Evolutionary conservation across 805 yeast genomes (phyloP), one percentile per base, ranked within the genome.

Genomic region (Candida maesae): DNA sequence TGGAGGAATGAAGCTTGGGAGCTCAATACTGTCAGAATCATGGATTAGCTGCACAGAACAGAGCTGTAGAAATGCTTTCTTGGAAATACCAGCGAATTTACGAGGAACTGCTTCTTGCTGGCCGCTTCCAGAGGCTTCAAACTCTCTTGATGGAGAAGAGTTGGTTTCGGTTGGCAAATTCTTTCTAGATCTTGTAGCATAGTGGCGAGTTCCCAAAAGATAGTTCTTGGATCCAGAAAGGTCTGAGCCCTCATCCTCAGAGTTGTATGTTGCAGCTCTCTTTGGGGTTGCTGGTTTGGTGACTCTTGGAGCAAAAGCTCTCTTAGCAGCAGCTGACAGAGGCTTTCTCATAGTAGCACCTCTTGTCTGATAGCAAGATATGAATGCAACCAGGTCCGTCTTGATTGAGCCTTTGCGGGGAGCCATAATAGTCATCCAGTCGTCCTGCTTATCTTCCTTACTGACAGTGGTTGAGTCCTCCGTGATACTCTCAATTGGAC

Each of bases 1-100:
- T 10, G 43, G 21, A n/a, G 60, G 59, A 12, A 35, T 38, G 36
- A 52, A 53, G 32, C 45, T 36, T 26, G 59, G 59, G 8, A 56
- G 31, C 3, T 36, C 31, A 2, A 34, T 32, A 14, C 42, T 13
- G 2, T 33, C 21, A 18, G 45, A n/a, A 12, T 50, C 52, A 37
- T 54, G 59, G 26, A 56, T 48, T 13, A 45, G 30, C 17, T 51
- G 53, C n/a, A 49, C 58, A 9, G 45, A 42, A 13, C 42, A 29
- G 2, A 35, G 16, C 7, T 39, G 24, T 23, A 55, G 38, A 21
- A 53, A 53, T 9, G 36, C 41, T 2, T 4, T 12, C 27, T 39
- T 43, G 24, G 46, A 38, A n/a, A 14, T 24, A 14, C 42, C 42
- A 11, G 17, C 7, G 20, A 38, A 32, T 4, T 34, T 12, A 11